Conservation (phyloP, 2,329 filamentous ascomycete genomes). For the Exophiala phaeomuriformis region DNA sequence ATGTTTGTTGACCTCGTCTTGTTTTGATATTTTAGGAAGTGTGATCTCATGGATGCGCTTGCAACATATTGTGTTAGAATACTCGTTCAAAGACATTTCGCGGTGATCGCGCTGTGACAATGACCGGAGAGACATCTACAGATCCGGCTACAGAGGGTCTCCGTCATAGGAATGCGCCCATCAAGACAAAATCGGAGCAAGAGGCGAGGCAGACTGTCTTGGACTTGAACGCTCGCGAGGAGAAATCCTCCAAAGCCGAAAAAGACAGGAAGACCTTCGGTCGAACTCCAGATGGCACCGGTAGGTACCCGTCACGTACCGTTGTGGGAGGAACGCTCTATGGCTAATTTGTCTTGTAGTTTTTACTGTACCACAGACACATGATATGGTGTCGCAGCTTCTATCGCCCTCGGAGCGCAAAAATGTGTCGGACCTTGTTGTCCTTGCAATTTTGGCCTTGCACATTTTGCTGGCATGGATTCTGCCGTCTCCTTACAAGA, state of each 20-base stretch:
- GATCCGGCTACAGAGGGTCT: constrained; percentile 34
- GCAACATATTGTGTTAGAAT: not conserved
- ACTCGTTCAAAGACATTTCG: not conserved
- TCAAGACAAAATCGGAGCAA: constrained; percentile 31
- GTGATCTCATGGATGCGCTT: not conserved
- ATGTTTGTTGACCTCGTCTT: not conserved
- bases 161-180: constrained; percentile 41
- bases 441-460: constrained; percentile 67
- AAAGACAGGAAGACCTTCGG: constrained; percentile 75
- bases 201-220: constrained; percentile 43
- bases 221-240: constrained; percentile 43
- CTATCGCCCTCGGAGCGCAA: constrained; percentile 92
- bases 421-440: constrained; percentile 76
- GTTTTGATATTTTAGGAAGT: no score
- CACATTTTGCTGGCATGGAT: constrained; percentile 68
- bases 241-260: constrained; percentile 39
- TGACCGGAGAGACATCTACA: constrained; percentile 10
- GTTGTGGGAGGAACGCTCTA: not conserved
- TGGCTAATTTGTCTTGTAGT: constrained; percentile 47
- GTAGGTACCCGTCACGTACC: constrained; percentile 49
- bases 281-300: constrained; percentile 79
- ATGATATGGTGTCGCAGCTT: constrained; percentile 98
- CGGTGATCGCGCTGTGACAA: not conserved
- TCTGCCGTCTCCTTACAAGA: constrained; percentile 62
- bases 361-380: constrained; percentile 89